Evolutionary conservation across 306 rosid genomes (phyloP).

Genomic region (Vigna angularis): DNA sequence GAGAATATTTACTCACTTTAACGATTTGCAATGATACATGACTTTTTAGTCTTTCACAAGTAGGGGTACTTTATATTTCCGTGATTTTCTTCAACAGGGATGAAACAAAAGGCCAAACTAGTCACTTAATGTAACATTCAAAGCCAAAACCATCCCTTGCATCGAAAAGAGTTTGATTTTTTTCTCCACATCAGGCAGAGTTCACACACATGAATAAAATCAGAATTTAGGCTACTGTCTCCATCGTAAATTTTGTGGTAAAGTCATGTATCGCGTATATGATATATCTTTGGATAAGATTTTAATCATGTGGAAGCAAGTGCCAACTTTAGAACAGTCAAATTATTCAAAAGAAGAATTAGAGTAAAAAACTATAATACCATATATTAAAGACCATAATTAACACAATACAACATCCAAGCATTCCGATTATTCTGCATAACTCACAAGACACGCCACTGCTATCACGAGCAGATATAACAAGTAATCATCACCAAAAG

Average conservation of each 20-base stretch:
- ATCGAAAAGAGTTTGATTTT: too few relatives aligned
- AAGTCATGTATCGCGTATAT: not conserved
- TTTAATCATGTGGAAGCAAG: not conserved
- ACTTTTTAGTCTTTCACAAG: too few relatives aligned
- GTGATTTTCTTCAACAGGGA: too few relatives aligned
- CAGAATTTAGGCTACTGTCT: not conserved
- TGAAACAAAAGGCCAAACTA: too few relatives aligned
- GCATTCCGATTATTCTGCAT: conserved; percentile 15
- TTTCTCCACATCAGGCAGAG: too few relatives aligned
- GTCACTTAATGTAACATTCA: too few relatives aligned
- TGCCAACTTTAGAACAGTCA: not conserved
- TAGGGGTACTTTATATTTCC: too few relatives aligned
- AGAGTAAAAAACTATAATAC: not conserved
- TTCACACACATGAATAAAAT: too few relatives aligned
- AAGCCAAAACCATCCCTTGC: too few relatives aligned
- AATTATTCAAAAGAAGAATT: not conserved
- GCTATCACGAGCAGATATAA: not conserved
- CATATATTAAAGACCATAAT: conserved; percentile 14
- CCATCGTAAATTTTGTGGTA: not conserved
- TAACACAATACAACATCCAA: not conserved
- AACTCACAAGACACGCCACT: not conserved
- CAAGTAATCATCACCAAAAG: not conserved
- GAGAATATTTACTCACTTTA: too few relatives aligned
- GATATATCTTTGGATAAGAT: not conserved
- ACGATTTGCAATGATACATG: too few relatives aligned